Conservation (phyloP, 1,284 basidiomycete species). For the Heterobasidion irregulare region DNA sequence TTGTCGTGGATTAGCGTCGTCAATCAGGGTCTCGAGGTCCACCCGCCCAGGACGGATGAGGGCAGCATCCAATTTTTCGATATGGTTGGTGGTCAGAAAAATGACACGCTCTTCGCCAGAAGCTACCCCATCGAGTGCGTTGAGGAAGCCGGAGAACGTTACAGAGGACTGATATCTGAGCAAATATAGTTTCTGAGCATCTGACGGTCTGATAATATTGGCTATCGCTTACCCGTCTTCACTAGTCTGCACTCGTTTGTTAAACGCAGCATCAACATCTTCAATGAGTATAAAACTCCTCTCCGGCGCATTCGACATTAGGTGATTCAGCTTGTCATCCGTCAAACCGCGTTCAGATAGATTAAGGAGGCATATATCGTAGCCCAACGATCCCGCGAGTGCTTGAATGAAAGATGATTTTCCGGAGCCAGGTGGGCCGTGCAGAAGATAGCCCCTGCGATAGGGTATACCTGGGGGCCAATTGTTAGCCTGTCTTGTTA, state of each 20-base stretch:
- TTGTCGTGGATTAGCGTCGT: constrained; percentile 83
- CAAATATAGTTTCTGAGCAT: background rate
- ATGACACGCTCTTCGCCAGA: constrained; percentile 96
- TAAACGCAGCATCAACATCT: constrained; percentile 98
- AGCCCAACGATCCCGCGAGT: constrained; percentile 84
- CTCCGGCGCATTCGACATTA: constrained; percentile 91
- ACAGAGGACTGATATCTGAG: constrained; percentile 85
- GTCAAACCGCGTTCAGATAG: constrained; percentile 94
- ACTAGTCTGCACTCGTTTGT: constrained; percentile 79
- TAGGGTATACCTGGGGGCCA: constrained; percentile 87
- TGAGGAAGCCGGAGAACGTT: constrained; percentile 96
- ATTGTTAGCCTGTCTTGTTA: constrained; percentile 5
- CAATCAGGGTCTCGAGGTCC: constrained; percentile 80
- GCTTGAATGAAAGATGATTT: constrained; percentile 99
- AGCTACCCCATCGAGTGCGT: constrained; percentile 96
- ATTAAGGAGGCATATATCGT: constrained; percentile 96
- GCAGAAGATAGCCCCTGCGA: constrained; percentile 88
- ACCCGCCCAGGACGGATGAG: constrained; percentile 94
- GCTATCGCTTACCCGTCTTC: constrained; percentile 70
- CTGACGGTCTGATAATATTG: no score
- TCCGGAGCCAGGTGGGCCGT: constrained; percentile 96
- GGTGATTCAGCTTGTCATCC: constrained; percentile 94
- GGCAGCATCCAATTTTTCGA: constrained; percentile 78
- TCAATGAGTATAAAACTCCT: constrained; percentile 91
- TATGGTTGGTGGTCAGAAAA: constrained; percentile 99